phyloP scores from a whole-genome alignment of 2,329 filamentous ascomycete species.

The Macrophomina phaseolina region DNA sequence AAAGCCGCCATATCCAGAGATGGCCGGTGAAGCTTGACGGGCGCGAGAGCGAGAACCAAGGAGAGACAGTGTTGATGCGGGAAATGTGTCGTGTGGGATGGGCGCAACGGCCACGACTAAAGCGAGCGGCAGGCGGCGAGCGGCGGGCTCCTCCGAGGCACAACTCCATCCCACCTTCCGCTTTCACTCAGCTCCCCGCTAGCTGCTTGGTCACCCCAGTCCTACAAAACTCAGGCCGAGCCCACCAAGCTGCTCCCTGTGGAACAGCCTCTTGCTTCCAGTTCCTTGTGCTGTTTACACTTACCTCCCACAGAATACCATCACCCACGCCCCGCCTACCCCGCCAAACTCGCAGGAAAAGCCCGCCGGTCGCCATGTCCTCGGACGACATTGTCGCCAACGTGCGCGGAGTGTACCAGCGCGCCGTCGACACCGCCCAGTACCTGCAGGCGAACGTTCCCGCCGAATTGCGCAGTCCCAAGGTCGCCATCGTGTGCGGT shows the following conservation, averaged over 20 bases:
- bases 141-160: constrained; percentile 11
- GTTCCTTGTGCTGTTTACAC: not conserved
- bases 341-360: not conserved
- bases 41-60: not conserved
- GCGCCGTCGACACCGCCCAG: constrained; percentile 56
- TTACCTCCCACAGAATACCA: not conserved
- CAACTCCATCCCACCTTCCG: constrained; percentile 16
- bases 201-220: constrained; percentile 3
- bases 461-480: constrained; percentile 55
- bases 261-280: not conserved
- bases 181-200: not conserved
- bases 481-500: constrained; percentile 68
- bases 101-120: constrained; percentile 18
- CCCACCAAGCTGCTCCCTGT: not conserved
- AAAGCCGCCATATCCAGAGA: constrained; percentile 59
- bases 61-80: no score
- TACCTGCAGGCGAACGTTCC: constrained; percentile 60
- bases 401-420: constrained; percentile 43
- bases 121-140: not conserved
- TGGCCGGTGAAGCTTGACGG: constrained; percentile 48
- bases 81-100: no score
- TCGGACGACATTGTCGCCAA: constrained; percentile 3
- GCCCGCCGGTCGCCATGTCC: constrained; percentile 8
- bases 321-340: not conserved
- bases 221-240: not conserved